phyloP scores from a whole-genome alignment of 2,329 filamentous ascomycete species.

The Fusarium tuaranense region DNA sequence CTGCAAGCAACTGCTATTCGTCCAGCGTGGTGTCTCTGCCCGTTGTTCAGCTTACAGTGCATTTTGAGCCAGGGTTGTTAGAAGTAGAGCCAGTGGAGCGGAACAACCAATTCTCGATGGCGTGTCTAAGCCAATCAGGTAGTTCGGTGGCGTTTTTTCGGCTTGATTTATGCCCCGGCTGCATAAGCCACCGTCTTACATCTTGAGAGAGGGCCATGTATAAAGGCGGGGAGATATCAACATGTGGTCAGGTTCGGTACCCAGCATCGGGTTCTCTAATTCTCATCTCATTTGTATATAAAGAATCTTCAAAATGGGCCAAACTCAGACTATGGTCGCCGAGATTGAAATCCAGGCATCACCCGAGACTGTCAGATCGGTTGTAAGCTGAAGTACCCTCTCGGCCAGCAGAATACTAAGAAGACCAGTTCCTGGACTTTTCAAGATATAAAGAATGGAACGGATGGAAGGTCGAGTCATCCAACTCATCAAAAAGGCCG shows the following conservation, averaged over 20 bases:
- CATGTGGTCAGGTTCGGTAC: neutral
- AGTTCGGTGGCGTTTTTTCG: neutral
- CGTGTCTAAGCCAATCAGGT: neutral
- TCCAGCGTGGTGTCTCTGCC: neutral
- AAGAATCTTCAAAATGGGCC: constrained; percentile 4
- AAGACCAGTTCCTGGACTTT: constrained; percentile 1
- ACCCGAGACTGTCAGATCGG: constrained; percentile 3
- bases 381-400: neutral
- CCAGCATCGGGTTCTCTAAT: neutral
- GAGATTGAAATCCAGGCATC: constrained; percentile 19
- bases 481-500: neutral
- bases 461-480: constrained; percentile 9
- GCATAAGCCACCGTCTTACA: neutral
- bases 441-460: constrained; percentile 13
- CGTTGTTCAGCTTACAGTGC: neutral
- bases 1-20: neutral
- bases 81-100: neutral
- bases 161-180: neutral
- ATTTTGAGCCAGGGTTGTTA: neutral
- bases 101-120: neutral
- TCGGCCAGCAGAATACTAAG: neutral
- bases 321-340: constrained; percentile 3
- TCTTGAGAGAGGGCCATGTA: neutral
- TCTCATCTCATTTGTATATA: too few species aligned
- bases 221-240: neutral